These are phyloP conservation scores for Didymella glomerata DNA, from an alignment of 2,329 filamentous ascomycete species.

Conservation along the genomic window DNA sequence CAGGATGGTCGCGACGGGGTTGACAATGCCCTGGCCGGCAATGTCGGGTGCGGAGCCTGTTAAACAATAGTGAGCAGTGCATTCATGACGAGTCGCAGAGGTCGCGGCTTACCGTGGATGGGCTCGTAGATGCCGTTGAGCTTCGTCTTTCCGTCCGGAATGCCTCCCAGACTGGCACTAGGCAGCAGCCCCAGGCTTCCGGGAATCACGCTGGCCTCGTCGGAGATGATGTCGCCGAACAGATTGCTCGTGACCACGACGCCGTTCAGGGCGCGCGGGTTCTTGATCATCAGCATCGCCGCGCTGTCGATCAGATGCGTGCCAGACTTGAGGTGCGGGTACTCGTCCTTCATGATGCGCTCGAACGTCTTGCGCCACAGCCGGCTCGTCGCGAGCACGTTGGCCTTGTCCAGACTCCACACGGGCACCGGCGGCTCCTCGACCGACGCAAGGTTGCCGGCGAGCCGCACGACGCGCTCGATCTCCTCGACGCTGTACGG, in stretches of 20 bases:
- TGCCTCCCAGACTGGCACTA: conserved; percentile 83
- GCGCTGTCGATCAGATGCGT: conserved; percentile 96
- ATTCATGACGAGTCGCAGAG: not conserved
- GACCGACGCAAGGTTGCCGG: conserved; percentile 79
- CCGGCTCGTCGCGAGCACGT: conserved; percentile 88
- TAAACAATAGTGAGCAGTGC: not conserved
- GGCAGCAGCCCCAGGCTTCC: conserved; percentile 88
- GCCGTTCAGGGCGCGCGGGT: conserved; percentile 85
- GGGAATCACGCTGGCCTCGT: conserved; percentile 94
- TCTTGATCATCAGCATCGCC: conserved; percentile 98
- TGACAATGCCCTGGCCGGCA: conserved; percentile 88
- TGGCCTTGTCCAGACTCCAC: conserved; percentile 93
- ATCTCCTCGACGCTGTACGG: conserved; percentile 86
- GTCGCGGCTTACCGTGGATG: conserved; percentile 77
- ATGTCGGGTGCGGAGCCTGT: conserved; percentile 90
- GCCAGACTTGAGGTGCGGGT: conserved; percentile 81
- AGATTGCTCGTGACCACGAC: conserved; percentile 92
- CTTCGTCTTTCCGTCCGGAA: conserved; percentile 83
- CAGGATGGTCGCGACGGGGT: conserved; percentile 89
- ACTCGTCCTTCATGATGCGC: conserved; percentile 87
- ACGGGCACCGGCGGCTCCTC: conserved; percentile 79
- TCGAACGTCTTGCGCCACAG: conserved; percentile 89
- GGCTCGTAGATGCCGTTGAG: conserved; percentile 98
- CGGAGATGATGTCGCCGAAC: conserved; percentile 94
- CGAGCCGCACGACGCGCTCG: conserved; percentile 84